phyloP scores from a whole-genome alignment of 2,329 filamentous ascomycete species.

The Cladophialophora carrionii region DNA sequence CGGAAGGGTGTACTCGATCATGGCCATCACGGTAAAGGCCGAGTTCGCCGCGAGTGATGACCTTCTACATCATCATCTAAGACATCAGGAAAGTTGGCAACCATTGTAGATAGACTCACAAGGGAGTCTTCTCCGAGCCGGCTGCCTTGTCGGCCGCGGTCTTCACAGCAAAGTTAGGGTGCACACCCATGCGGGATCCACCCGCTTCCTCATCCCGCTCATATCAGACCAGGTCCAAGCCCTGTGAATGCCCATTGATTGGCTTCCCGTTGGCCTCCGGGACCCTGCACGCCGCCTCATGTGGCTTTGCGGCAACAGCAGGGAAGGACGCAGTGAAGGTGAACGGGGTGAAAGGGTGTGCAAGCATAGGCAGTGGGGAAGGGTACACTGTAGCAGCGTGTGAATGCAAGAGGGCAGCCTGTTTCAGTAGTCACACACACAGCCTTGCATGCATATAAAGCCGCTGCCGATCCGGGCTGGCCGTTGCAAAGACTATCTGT shows the following conservation, averaged over 20 bases:
- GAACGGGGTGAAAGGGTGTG: conserved; percentile 12
- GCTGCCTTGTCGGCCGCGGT: background rate
- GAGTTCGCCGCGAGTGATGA: conserved; percentile 19
- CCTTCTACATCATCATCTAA: conserved; percentile 21
- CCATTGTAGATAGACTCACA: conserved; percentile 12
- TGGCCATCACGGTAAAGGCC: conserved; percentile 18
- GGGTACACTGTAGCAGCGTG: conserved; percentile 2
- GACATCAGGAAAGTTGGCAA: conserved; percentile 19
- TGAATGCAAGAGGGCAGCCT: background rate
- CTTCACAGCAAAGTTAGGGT: conserved; percentile 5
- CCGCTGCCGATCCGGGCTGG: conserved; percentile 15
- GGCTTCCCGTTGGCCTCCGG: conserved; percentile 25
- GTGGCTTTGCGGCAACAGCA: conserved; percentile 27
- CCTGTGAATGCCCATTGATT: conserved; percentile 23
- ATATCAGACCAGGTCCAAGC: conserved; percentile 20
- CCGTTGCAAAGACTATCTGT: conserved; percentile 19
- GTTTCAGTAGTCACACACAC: conserved; percentile 4
- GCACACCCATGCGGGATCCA: conserved; percentile 20
- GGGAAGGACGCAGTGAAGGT: conserved; percentile 10
- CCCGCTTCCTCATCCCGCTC: conserved; percentile 21
- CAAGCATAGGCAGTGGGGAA: conserved; percentile 13
- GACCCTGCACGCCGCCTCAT: conserved; percentile 28
- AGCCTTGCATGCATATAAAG: conserved; percentile 35
- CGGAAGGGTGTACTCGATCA: conserved; percentile 30
- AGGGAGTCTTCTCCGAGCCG: conserved; percentile 11